These are phyloP conservation scores for Seiridium unicorne DNA, from an alignment of 2,329 filamentous ascomycete genomes.

Conservation along the genomic window DNA sequence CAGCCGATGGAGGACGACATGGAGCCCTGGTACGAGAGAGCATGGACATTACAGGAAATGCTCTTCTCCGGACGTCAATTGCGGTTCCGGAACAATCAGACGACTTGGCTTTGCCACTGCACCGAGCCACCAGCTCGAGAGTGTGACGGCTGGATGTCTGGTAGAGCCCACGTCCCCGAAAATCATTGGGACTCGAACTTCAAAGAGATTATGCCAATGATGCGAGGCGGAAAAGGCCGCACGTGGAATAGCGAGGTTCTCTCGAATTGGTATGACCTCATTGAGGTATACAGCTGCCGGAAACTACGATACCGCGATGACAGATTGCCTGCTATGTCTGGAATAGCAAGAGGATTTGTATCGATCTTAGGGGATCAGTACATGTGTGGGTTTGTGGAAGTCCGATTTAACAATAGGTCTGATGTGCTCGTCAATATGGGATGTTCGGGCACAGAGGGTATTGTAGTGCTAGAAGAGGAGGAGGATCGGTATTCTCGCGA, in stretches of 20 bases:
- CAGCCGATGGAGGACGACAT: conserved; percentile 15
- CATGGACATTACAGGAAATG: conserved; percentile 13
- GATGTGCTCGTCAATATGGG: not conserved
- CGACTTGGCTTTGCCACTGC: not conserved
- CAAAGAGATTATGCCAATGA: not conserved
- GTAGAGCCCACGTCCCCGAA: no score
- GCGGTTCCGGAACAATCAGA: not conserved
- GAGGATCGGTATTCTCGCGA: not conserved
- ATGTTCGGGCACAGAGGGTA: not conserved
- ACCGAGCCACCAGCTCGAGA: not conserved
- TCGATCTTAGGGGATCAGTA: conserved; percentile 1
- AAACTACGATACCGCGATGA: not conserved
- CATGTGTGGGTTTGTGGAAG: not conserved
- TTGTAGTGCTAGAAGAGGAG: not conserved
- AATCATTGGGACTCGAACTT: no score
- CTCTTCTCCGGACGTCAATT: conserved; percentile 5
- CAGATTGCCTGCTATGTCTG: conserved; percentile 1
- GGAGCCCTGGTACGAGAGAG: conserved; percentile 9
- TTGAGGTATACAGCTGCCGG: no score
- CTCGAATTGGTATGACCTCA: no score
- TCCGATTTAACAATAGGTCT: not conserved
- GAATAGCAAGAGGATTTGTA: not conserved
- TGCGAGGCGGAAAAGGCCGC: no score
- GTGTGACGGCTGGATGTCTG: not conserved
- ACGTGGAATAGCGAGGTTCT: no score